These are phyloP conservation scores for Talaromyces marneffei DNA, from an alignment of 2,329 filamentous ascomycete genomes.

Conservation along the genomic window DNA sequence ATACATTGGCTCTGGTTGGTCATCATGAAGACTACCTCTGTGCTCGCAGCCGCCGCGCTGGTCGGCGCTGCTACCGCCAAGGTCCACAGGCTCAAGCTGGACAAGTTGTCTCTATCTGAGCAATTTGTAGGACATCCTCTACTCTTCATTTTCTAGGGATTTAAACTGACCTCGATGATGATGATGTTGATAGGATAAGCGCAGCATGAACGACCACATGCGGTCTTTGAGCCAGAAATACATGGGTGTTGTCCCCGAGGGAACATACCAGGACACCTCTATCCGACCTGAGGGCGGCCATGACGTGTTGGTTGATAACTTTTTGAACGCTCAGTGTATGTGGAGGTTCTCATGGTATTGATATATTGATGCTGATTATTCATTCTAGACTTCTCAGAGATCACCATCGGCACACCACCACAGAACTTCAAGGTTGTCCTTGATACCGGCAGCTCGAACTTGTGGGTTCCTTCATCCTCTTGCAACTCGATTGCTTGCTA, in stretches of 20 bases:
- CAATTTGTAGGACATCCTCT: constrained; percentile 66
- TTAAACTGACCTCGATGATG: not conserved
- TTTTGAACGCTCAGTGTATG: constrained; percentile 97
- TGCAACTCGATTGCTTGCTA: constrained; percentile 98
- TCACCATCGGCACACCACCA: constrained; percentile 82
- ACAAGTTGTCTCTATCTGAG: constrained; percentile 89
- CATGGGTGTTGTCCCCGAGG: constrained; percentile 71
- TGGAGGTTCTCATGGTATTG: constrained; percentile 17
- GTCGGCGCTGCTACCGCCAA: constrained; percentile 77
- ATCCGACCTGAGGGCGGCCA: constrained; percentile 63
- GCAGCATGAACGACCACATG: constrained; percentile 75
- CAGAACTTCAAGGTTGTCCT: constrained; percentile 98
- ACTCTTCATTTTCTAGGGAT: not conserved
- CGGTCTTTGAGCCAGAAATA: constrained; percentile 91
- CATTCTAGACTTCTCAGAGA: constrained; percentile 87
- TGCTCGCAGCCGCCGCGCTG: constrained; percentile 73
- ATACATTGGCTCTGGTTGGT: constrained; percentile 8
- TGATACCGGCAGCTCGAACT: constrained; percentile 96
- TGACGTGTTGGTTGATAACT: constrained; percentile 88
- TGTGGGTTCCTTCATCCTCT: constrained; percentile 89
- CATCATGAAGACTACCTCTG: constrained; percentile 76
- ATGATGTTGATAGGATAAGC: constrained; percentile 49
- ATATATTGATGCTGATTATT: not conserved
- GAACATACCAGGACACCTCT: constrained; percentile 73
- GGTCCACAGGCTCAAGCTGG: constrained; percentile 93